phyloP scores from a whole-genome alignment of 164 flowering plant genomes.

The Amborella trichopoda region DNA sequence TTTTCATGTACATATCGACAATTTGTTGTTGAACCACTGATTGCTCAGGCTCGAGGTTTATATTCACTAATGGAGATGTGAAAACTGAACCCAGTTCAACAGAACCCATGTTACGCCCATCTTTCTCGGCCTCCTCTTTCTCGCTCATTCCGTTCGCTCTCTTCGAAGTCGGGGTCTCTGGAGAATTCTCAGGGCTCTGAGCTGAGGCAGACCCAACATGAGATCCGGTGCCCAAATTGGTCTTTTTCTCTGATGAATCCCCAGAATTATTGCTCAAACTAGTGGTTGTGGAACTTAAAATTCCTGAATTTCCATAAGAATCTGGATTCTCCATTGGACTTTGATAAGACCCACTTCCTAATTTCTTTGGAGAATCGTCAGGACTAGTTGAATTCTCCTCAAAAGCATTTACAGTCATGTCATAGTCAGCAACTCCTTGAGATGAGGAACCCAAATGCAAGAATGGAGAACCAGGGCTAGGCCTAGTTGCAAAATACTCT shows the following conservation, averaged over 20 bases:
- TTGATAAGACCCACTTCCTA: neutral
- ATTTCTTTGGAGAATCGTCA: slow-evolving; percentile 35
- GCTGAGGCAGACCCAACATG: slow-evolving; percentile 5
- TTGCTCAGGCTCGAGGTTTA: slow-evolving; percentile 52
- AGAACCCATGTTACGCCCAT: slow-evolving; percentile 8
- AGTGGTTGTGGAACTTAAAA: slow-evolving; percentile 48
- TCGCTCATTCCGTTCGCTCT: slow-evolving; percentile 18
- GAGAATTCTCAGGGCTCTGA: slow-evolving; percentile 18
- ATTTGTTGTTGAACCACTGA: slow-evolving; percentile 80
- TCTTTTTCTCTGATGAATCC: slow-evolving; percentile 37
- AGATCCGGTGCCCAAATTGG: slow-evolving; percentile 11
- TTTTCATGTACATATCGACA: slow-evolving; percentile 88
- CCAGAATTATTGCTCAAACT: slow-evolving; percentile 50
- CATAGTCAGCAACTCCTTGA: slow-evolving; percentile 35
- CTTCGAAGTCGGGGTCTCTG: slow-evolving; percentile 55
- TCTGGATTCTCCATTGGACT: no score
- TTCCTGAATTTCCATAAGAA: slow-evolving; percentile 39
- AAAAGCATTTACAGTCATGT: slow-evolving; percentile 39
- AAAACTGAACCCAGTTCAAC: slow-evolving; percentile 29
- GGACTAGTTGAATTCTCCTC: slow-evolving; percentile 25
- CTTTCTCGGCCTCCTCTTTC: slow-evolving; percentile 19
- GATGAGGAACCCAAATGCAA: slow-evolving; percentile 53
- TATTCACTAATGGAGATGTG: slow-evolving; percentile 30
- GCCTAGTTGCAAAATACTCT: slow-evolving; percentile 36
- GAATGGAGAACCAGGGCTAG: slow-evolving; percentile 28